Conservation (phyloP, 2,329 filamentous ascomycete species). For the Beauveria medogensis region DNA sequence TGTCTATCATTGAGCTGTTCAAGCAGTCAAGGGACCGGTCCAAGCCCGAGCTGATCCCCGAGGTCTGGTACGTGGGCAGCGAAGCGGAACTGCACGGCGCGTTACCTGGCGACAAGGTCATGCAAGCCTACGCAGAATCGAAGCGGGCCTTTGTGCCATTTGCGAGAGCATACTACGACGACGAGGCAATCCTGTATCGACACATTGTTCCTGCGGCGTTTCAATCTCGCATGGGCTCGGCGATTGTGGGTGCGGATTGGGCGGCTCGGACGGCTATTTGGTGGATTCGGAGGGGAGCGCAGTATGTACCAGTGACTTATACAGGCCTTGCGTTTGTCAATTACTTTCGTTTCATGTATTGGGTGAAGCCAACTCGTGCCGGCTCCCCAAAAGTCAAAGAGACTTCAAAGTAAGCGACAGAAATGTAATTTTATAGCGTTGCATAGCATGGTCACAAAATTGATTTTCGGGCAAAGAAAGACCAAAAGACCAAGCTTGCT, state of each 20-base stretch:
- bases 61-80: constrained; percentile 17
- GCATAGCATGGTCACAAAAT: not conserved
- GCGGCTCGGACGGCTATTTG: constrained; percentile 12
- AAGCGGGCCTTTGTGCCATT: constrained; percentile 13
- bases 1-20: constrained; percentile 11
- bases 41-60: constrained; percentile 7
- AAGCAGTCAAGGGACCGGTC: not conserved
- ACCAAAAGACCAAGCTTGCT: no score
- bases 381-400: not conserved
- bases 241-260: constrained; percentile 13
- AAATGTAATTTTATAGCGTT: not conserved
- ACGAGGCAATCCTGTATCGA: constrained; percentile 9
- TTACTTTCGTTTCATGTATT: constrained; percentile 14
- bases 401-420: not conserved
- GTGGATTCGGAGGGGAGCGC: constrained; percentile 14
- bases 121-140: constrained; percentile 13
- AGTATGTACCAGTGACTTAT: constrained; percentile 16
- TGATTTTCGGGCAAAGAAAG: no score
- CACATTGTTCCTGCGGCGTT: constrained; percentile 14
- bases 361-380: not conserved
- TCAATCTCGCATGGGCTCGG: constrained; percentile 12
- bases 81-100: constrained; percentile 16
- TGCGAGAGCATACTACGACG: constrained; percentile 11
- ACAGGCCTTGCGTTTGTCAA: constrained; percentile 13
- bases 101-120: constrained; percentile 7